A percentile compares a stretch with the other conserved stretches of the same genome.
phyloP scores from a whole-genome alignment of 2,329 filamentous ascomycete genomes.

The Monilinia vaccinii-corymbosi region DNA sequence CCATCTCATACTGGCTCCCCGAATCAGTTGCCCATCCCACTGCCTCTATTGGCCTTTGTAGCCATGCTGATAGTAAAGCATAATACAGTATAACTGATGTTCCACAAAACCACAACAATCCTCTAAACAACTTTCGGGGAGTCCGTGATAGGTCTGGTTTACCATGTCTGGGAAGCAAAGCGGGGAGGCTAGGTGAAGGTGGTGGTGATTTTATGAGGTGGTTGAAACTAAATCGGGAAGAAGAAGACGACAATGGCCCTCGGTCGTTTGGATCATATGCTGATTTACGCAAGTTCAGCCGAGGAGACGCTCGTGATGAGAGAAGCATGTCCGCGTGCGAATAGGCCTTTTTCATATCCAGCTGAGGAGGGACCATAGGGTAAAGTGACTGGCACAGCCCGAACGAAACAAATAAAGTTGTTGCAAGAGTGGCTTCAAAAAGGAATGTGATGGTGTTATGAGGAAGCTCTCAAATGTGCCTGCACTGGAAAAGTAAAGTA shows the following conservation, averaged over 20 bases:
- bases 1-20: conserved; percentile 53
- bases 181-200: conserved; percentile 61
- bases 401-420: conserved; percentile 13
- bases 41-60: conserved; percentile 26
- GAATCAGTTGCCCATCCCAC: conserved; percentile 34
- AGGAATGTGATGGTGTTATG: conserved; percentile 9
- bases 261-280: conserved; percentile 46
- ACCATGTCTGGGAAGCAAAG: conserved; percentile 54
- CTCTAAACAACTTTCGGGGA: conserved; percentile 22
- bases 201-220: conserved; percentile 61
- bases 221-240: conserved; percentile 56
- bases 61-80: conserved; percentile 30
- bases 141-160: conserved; percentile 42
- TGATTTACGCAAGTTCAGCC: conserved; percentile 49
- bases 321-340: conserved; percentile 31
- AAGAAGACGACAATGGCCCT: conserved; percentile 48
- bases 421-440: conserved; percentile 20
- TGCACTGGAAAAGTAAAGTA: conserved; percentile 16
- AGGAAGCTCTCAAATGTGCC: conserved; percentile 17
- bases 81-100: conserved; percentile 45
- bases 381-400: conserved; percentile 26
- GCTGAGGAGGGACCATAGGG: conserved; percentile 22
- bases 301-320: conserved; percentile 33
- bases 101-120: conserved; percentile 43
- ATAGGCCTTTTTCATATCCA: conserved; percentile 31